These are phyloP conservation scores for Colletotrichum graminicola DNA, from an alignment of 2,329 filamentous ascomycete genomes.

Conservation along the genomic window DNA sequence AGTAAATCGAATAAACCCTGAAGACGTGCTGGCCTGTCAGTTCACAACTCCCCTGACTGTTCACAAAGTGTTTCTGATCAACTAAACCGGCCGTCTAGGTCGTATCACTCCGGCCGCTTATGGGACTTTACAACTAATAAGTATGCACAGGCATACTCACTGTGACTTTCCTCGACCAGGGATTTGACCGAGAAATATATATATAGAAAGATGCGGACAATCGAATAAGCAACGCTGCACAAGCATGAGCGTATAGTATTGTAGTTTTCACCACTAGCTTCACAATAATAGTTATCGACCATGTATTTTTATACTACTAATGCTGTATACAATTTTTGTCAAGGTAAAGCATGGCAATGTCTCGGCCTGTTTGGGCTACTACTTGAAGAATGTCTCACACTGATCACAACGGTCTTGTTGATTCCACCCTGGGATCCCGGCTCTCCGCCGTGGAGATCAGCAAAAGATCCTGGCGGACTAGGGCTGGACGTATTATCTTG, in stretches of 20 bases:
- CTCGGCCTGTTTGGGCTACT: constrained; percentile 1
- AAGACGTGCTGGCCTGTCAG: background rate
- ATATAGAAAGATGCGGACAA: background rate
- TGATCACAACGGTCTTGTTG: constrained; percentile 32
- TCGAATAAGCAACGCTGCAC: too few species aligned
- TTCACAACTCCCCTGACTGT: background rate
- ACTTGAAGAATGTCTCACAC: constrained; percentile 22
- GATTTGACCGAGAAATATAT: background rate
- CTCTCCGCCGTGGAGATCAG: background rate
- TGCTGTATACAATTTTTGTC: background rate
- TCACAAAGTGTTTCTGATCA: too few species aligned
- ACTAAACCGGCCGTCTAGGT: too few species aligned
- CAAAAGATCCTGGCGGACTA: background rate
- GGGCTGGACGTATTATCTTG: background rate
- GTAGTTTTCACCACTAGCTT: background rate
- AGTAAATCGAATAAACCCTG: background rate
- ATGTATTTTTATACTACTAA: background rate
- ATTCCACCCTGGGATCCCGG: constrained; percentile 9
- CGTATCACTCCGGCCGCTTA: too few species aligned
- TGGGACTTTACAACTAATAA: too few species aligned
- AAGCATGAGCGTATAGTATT: background rate
- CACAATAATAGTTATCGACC: too few species aligned
- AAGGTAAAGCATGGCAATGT: constrained; percentile 4
- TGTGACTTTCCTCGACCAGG: too few species aligned
- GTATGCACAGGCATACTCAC: too few species aligned